Evolutionary conservation across 73 alveolate species (phyloP).

Genomic region (Halteria grandinella): DNA sequence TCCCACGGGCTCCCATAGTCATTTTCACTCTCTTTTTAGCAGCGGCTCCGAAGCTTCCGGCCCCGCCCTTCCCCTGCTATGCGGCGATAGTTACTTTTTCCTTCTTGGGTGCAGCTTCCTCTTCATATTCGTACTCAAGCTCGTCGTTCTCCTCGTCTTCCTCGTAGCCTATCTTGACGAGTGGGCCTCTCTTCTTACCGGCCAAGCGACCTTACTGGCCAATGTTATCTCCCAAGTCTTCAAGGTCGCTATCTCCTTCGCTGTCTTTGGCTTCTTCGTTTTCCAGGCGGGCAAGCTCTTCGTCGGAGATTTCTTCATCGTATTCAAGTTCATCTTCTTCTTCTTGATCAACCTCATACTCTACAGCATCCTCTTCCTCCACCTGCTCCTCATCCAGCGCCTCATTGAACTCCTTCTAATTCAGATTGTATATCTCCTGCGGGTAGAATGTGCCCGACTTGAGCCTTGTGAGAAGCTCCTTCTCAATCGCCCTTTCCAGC

Average conservation of each 20-base stretch:
- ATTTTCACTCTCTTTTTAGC: background rate
- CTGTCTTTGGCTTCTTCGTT: conserved; percentile 74
- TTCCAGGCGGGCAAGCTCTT: conserved; percentile 72
- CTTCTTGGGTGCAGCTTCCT: background rate
- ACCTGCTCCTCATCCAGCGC: conserved; percentile 81
- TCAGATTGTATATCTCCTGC: conserved; percentile 91
- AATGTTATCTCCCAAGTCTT: conserved; percentile 45
- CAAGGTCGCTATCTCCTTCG: conserved; percentile 69
- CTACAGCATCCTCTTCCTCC: conserved; percentile 71
- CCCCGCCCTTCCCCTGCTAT: too few relatives aligned
- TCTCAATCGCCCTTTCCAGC: conserved; percentile 93
- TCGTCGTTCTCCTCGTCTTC: conserved; percentile 39
- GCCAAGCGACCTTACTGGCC: conserved; percentile 13
- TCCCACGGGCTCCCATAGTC: conserved; percentile 10
- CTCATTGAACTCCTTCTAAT: conserved; percentile 84
- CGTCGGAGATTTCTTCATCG: conserved; percentile 78
- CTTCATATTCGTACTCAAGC: conserved; percentile 71
- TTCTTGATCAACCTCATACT: conserved; percentile 72
- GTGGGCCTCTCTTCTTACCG: conserved; percentile 62
- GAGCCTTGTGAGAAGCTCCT: conserved; percentile 92
- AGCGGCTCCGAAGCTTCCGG: background rate
- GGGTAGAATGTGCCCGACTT: conserved; percentile 73
- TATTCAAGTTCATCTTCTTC: conserved; percentile 86
- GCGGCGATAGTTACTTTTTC: background rate
- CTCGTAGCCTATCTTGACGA: conserved; percentile 49